Conservation (phyloP, 2,329 filamentous ascomycete species). For the Penicillium brasilianum region DNA sequence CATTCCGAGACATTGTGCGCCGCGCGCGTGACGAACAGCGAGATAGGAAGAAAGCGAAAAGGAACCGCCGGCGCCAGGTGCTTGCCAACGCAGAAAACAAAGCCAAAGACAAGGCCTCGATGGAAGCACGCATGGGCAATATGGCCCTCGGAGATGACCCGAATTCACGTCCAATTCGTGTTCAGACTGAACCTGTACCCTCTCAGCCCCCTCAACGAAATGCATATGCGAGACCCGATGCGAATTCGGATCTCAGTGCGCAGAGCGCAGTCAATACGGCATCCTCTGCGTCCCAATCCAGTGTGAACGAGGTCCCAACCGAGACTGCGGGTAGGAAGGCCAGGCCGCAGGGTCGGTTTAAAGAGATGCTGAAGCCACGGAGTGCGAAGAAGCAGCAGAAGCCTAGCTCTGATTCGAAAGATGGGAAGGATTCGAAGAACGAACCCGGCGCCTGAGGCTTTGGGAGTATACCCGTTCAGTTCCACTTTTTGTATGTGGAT, state of each 20-base stretch:
- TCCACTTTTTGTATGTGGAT: not conserved
- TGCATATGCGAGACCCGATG: constrained; percentile 11
- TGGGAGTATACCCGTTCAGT: no score
- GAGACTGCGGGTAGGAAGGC: constrained; percentile 23
- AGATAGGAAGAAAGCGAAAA: constrained; percentile 33
- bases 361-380: constrained; percentile 27
- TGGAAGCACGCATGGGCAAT: constrained; percentile 31
- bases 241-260: constrained; percentile 16
- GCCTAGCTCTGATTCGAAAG: constrained; percentile 9
- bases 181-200: constrained; percentile 6
- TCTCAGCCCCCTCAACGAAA: not conserved
- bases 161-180: not conserved
- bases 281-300: constrained; percentile 18
- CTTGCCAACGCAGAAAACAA: not conserved
- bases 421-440: constrained; percentile 6
- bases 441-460: not conserved
- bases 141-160: constrained; percentile 15
- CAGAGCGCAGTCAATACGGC: constrained; percentile 4
- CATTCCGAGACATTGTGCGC: constrained; percentile 42
- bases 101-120: constrained; percentile 16
- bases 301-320: constrained; percentile 17
- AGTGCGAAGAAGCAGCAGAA: constrained; percentile 24
- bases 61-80: constrained; percentile 31
- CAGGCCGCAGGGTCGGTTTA: constrained; percentile 21
- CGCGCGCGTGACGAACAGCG: constrained; percentile 45